phyloP scores from a whole-genome alignment of 129 eudicot genomes.

The Saposhnikovia divaricata region DNA sequence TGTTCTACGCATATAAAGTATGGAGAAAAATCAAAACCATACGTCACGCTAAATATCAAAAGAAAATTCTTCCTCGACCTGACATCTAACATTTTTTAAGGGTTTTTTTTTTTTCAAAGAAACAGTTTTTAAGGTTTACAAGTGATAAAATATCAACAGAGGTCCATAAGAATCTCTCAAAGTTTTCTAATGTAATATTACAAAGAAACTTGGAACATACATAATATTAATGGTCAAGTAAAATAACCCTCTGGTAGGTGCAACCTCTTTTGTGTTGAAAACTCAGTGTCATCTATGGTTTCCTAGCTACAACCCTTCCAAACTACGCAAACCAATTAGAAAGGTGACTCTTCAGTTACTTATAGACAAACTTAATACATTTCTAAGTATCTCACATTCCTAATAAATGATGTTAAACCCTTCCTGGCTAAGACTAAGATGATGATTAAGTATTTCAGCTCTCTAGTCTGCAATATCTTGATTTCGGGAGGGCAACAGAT shows the following conservation, averaged over 20 bases:
- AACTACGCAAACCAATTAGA: slow-evolving; percentile 42
- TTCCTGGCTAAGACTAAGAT: slow-evolving; percentile 3
- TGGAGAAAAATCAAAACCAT: too few species aligned
- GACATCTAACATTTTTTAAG: too few species aligned
- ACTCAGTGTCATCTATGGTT: slow-evolving; percentile 17
- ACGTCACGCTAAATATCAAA: too few species aligned
- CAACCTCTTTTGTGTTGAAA: slow-evolving; percentile 41
- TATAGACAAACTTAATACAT: not conserved
- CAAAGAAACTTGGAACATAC: too few species aligned
- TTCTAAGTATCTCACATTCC: not conserved
- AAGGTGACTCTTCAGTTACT: slow-evolving; percentile 37
- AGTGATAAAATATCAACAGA: too few species aligned
- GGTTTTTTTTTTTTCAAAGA: too few species aligned
- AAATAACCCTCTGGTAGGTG: not conserved
- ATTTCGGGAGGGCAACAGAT: not conserved
- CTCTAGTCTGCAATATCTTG: slow-evolving; percentile 15
- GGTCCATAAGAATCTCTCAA: too few species aligned
- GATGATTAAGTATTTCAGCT: slow-evolving; percentile 20
- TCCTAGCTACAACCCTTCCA: slow-evolving; percentile 36
- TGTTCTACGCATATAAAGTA: too few species aligned
- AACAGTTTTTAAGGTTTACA: too few species aligned
- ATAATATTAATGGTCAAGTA: too few species aligned
- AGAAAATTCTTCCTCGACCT: too few species aligned
- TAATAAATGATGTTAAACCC: not conserved
- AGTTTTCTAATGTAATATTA: too few species aligned